These are phyloP conservation scores for Picochlorum sp. DNA, from an alignment of 139 green algal species.

Conservation along the genomic window DNA sequence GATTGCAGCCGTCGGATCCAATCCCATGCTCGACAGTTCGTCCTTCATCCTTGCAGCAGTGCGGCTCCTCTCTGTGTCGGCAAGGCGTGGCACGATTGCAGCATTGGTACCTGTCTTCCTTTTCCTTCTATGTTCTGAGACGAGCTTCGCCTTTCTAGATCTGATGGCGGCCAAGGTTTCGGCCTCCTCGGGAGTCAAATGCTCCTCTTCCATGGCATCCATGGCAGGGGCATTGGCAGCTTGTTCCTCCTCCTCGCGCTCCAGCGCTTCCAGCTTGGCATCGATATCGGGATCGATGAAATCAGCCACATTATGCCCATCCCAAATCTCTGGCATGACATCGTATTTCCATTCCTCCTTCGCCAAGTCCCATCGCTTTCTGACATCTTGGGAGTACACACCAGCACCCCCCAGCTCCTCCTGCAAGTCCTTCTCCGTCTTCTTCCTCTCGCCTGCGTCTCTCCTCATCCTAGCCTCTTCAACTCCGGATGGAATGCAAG, in stretches of 20 bases:
- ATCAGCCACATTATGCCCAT: slow-evolving; percentile 94
- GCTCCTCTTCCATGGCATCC: slow-evolving; percentile 34
- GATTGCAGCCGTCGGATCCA: slow-evolving; percentile 78
- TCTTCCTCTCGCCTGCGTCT: slow-evolving; percentile 27
- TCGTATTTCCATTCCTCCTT: slow-evolving; percentile 84
- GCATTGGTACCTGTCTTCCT: slow-evolving; percentile 60
- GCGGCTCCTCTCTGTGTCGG: slow-evolving; percentile 37
- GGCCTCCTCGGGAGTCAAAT: slow-evolving; percentile 65
- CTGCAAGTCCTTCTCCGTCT: slow-evolving; percentile 70
- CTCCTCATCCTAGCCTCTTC: slow-evolving; percentile 37
- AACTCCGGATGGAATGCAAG: slow-evolving; percentile 73
- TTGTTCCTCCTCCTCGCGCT: slow-evolving; percentile 75
- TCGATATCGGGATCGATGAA: slow-evolving; percentile 98
- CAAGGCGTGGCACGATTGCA: slow-evolving; percentile 61
- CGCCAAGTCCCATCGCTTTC: slow-evolving; percentile 80
- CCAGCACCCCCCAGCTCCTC: slow-evolving; percentile 88
- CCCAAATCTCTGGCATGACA: slow-evolving; percentile 94
- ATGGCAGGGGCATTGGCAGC: slow-evolving; percentile 17
- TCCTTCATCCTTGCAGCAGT: slow-evolving; percentile 35
- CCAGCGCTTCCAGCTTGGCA: slow-evolving; percentile 82
- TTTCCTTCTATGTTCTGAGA: slow-evolving; percentile 61
- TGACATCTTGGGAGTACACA: slow-evolving; percentile 84
- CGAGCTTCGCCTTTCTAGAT: slow-evolving; percentile 50
- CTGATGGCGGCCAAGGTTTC: slow-evolving; percentile 64
- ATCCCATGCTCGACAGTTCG: slow-evolving; percentile 66